Percentiles rank a stretch among this genome's conserved stretches.
Conservation (phyloP, 2,329 filamentous ascomycete species). For the Fusarium sp. region DNA sequence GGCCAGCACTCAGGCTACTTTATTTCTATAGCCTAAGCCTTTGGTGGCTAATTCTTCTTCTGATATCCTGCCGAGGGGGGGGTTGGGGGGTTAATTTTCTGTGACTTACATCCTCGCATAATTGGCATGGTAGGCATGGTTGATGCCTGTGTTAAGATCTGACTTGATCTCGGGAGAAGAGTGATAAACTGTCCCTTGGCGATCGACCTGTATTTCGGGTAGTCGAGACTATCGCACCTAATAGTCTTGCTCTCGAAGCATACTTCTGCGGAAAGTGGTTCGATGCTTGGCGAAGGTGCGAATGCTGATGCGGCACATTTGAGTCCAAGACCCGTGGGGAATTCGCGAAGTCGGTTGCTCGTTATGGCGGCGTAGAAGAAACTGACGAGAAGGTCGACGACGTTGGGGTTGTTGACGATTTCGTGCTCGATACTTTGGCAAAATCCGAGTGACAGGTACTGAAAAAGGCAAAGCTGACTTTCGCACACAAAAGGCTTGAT, state of each 20-base stretch:
- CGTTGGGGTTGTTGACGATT: constrained; percentile 79
- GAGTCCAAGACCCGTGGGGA: constrained; percentile 57
- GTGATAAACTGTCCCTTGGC: constrained; percentile 33
- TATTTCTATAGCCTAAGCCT: too few relatives aligned
- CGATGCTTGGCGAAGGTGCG: background rate
- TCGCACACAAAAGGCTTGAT: constrained; percentile 85
- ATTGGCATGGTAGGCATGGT: constrained; percentile 8
- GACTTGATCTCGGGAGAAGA: constrained; percentile 12
- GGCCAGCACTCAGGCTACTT: too few relatives aligned
- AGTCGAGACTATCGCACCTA: constrained; percentile 22
- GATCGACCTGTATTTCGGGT: constrained; percentile 28
- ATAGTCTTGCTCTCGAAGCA: constrained; percentile 28
- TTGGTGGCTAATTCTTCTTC: too few relatives aligned
- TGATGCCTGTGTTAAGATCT: background rate
- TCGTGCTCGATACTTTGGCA: constrained; percentile 89
- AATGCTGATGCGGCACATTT: constrained; percentile 45
- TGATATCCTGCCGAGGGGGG: too few relatives aligned
- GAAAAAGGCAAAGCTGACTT: constrained; percentile 80
- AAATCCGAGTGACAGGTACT: constrained; percentile 88
- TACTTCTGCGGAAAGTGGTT: constrained; percentile 18
- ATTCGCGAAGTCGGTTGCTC: constrained; percentile 54
- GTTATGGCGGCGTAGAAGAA: constrained; percentile 76
- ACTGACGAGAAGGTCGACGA: constrained; percentile 85
- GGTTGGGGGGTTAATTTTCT: too few relatives aligned
- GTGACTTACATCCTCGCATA: constrained; percentile 21